These are phyloP conservation scores for Phytophthora citrophthora DNA, from an alignment of 352 stramenopile species.

Conservation along the genomic window DNA sequence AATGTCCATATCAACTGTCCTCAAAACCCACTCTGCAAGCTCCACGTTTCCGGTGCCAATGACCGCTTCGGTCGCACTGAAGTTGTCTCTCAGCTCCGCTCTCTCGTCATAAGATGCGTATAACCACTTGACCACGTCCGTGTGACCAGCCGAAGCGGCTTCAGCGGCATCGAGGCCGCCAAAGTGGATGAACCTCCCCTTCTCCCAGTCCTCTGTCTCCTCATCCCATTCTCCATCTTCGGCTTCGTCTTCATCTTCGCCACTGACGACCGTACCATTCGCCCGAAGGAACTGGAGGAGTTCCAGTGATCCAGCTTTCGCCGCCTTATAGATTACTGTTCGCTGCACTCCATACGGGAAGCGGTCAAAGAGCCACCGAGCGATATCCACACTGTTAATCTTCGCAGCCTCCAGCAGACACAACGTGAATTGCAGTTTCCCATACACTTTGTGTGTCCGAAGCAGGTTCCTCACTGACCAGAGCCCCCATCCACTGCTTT, in stretches of 20 bases:
- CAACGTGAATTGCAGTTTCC: slow-evolving; percentile 7
- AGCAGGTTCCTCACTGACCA: slow-evolving; percentile 19
- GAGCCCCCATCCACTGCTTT: not conserved
- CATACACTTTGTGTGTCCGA: slow-evolving; percentile 6
- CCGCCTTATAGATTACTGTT: slow-evolving; percentile 9
- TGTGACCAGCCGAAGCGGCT: not conserved
- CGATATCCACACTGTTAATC: slow-evolving; percentile 6
- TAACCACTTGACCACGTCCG: slow-evolving; percentile 3
- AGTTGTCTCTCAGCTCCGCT: slow-evolving; percentile 7
- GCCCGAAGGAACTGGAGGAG: slow-evolving; percentile 9
- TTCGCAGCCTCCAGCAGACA: slow-evolving; percentile 10
- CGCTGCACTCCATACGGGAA: slow-evolving; percentile 15
- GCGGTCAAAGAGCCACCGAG: slow-evolving; percentile 21
- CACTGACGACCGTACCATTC: not conserved
- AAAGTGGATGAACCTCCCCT: not conserved
- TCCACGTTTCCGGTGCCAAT: slow-evolving; percentile 12
- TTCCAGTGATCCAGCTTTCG: slow-evolving; percentile 11
- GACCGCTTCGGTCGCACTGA: not conserved
- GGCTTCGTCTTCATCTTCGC: slow-evolving; percentile 2
- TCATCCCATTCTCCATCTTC: slow-evolving; percentile 8
- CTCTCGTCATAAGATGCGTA: slow-evolving; percentile 1
- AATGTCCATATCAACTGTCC: not conserved
- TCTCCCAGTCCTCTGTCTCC: slow-evolving; percentile 9
- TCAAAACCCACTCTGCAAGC: slow-evolving; percentile 12
- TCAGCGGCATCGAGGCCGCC: slow-evolving; percentile 5